These are phyloP conservation scores for Neurospora sp. DNA, from an alignment of 495 filamentous ascomycete genomes.

Conservation along the genomic window DNA sequence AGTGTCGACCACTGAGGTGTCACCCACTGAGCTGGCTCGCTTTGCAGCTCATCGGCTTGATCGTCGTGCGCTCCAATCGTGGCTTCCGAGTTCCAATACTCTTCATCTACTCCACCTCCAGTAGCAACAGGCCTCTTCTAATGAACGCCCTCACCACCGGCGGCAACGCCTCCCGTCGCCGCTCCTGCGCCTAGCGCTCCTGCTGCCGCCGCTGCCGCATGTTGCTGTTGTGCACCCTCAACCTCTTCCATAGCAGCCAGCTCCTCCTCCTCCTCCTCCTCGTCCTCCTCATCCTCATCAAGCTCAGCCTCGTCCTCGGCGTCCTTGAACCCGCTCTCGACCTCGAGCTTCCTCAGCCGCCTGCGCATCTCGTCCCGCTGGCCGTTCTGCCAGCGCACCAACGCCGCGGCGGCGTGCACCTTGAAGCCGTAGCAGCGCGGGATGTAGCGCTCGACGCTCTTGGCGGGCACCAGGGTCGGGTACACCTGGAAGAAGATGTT, in stretches of 20 bases:
- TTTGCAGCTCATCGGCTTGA: background rate
- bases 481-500: slow-evolving; percentile 99
- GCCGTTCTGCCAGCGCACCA: slow-evolving; percentile 82
- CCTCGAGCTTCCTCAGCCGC: slow-evolving; percentile 48
- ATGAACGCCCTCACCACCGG: background rate
- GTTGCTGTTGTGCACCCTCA: background rate
- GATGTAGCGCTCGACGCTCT: slow-evolving; percentile 75
- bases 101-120: background rate
- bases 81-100: background rate
- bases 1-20: background rate
- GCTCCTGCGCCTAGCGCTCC: background rate
- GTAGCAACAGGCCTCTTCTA: background rate
- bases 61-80: background rate
- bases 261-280: slow-evolving; percentile 15
- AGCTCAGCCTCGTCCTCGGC: slow-evolving; percentile 35
- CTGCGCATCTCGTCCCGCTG: slow-evolving; percentile 69
- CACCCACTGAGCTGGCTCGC: background rate
- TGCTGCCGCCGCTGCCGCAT: background rate
- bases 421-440: slow-evolving; percentile 91
- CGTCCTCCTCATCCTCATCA: slow-evolving; percentile 29
- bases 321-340: slow-evolving; percentile 50
- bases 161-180: background rate
- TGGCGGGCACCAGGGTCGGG: slow-evolving; percentile 74
- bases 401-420: slow-evolving; percentile 79
- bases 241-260: background rate